These are phyloP conservation scores for Saturnispora bothae DNA, from an alignment of 805 yeast genomes.

Conservation along the genomic window DNA sequence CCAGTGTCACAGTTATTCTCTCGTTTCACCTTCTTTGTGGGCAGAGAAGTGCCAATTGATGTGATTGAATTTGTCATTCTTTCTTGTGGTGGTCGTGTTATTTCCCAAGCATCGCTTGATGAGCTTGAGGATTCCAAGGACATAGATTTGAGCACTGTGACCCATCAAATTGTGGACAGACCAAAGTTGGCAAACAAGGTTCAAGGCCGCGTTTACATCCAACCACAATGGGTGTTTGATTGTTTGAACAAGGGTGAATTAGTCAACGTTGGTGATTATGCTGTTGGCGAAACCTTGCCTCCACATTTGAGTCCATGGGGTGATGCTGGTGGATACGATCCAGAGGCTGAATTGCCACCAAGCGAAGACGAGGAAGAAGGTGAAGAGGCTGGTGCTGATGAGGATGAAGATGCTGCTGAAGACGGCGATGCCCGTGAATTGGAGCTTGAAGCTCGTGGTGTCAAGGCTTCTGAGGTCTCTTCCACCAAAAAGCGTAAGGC, in stretches of 20 bases:
- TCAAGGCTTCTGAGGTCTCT: constrained; percentile 53
- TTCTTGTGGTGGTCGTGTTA: constrained; percentile 75
- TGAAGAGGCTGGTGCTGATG: constrained; percentile 41
- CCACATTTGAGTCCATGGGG: constrained; percentile 99
- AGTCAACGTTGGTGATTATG: constrained; percentile 68
- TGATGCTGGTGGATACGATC: constrained; percentile 84
- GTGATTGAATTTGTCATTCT: constrained; percentile 78
- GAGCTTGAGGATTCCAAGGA: constrained; percentile 42
- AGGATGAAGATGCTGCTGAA: constrained; percentile 42
- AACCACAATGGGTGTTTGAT: constrained; percentile 98
- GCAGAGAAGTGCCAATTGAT: constrained; percentile 93
- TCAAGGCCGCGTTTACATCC: constrained; percentile 86
- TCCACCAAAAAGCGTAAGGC: constrained; percentile 19
- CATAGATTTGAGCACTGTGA: constrained; percentile 56
- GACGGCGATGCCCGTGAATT: constrained; percentile 68
- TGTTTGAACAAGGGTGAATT: constrained; percentile 69
- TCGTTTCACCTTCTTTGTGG: constrained; percentile 71
- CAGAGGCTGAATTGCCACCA: constrained; percentile 42
- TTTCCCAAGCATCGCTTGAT: constrained; percentile 82
- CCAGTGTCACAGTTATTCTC: constrained; percentile 59
- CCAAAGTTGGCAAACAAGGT: constrained; percentile 70
- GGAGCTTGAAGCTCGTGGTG: constrained; percentile 85
- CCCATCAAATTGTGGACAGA: constrained; percentile 93
- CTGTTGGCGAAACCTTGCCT: constrained; percentile 92
- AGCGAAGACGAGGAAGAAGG: constrained; percentile 34